Evolutionary conservation across 176 grass and related monocot species (phyloP).

Genomic region (Poa pratensis): DNA sequence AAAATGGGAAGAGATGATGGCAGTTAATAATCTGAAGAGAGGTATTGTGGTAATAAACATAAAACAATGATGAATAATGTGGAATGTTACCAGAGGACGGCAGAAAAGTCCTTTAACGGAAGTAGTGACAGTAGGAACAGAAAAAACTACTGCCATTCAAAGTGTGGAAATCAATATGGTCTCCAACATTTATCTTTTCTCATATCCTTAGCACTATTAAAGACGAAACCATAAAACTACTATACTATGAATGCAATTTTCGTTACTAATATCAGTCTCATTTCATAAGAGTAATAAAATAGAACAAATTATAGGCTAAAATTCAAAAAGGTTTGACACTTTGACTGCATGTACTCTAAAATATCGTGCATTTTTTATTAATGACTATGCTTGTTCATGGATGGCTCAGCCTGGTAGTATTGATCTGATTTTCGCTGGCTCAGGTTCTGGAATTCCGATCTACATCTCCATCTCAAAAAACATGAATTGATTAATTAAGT

Average conservation of each 20-base stretch:
- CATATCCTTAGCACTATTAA: neutral
- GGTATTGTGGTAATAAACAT: slow-evolving; percentile 7
- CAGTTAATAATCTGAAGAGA: slow-evolving; percentile 53
- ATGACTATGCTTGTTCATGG: neutral
- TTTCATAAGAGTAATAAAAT: neutral
- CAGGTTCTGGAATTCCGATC: neutral
- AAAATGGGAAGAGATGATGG: slow-evolving; percentile 48
- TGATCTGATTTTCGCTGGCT: neutral
- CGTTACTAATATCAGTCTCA: neutral
- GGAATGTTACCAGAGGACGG: neutral
- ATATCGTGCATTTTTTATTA: neutral
- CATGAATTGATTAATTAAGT: neutral
- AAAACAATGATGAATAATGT: slow-evolving; percentile 25
- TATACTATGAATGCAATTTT: slow-evolving; percentile 4
- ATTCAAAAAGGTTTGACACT: neutral
- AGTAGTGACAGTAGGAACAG: slow-evolving; percentile 22
- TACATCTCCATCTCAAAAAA: neutral
- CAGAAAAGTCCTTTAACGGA: neutral
- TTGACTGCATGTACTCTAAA: neutral
- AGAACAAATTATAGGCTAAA: slow-evolving; percentile 12
- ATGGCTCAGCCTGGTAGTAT: neutral
- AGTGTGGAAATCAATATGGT: slow-evolving; percentile 14
- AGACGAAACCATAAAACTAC: neutral
- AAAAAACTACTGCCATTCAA: neutral
- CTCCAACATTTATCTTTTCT: slow-evolving; percentile 16